A percentile compares a stretch with the other conserved stretches of the same genome.
Conservation (phyloP, 2,329 filamentous ascomycete genomes). For the Davidsoniella australis region DNA sequence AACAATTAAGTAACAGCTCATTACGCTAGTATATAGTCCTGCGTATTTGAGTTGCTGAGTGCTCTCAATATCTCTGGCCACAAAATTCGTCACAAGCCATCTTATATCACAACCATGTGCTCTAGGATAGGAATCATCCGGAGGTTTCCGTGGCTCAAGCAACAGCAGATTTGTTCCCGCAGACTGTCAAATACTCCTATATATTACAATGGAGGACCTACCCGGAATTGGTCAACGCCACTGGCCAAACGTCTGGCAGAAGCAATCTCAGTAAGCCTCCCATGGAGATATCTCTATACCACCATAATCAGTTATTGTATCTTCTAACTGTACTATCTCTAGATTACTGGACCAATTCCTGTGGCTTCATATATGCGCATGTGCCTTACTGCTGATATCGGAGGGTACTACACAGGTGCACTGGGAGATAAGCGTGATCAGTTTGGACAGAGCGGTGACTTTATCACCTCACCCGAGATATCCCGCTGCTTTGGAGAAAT, state of each 20-base stretch:
- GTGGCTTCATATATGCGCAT: conserved; percentile 96
- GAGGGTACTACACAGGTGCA: conserved; percentile 81
- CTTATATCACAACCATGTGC: too few relatives aligned
- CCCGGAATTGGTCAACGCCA: conserved; percentile 70
- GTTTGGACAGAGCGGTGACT: conserved; percentile 87
- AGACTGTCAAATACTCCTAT: not conserved
- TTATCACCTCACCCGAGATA: conserved; percentile 93
- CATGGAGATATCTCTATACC: not conserved
- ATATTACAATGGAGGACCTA: not conserved
- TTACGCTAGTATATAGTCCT: not conserved
- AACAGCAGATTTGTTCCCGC: too few relatives aligned
- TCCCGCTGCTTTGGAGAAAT: conserved; percentile 94
- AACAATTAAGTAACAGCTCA: too few relatives aligned
- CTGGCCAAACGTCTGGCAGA: conserved; percentile 73
- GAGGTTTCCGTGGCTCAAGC: too few relatives aligned
- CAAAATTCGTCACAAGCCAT: too few relatives aligned
- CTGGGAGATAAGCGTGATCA: conserved; percentile 56
- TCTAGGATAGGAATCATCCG: too few relatives aligned
- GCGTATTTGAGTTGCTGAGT: not conserved
- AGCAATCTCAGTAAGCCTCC: conserved; percentile 55
- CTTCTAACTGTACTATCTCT: not conserved
- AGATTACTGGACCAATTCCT: conserved; percentile 72
- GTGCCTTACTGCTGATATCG: conserved; percentile 79
- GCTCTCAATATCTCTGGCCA: too few relatives aligned
- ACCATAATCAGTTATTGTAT: too few relatives aligned